Evolutionary conservation across 2,329 filamentous ascomycete genomes (phyloP), one percentile per base, ranked within the genome.

Genomic region (Magnaporthiopsis incrustans): DNA sequence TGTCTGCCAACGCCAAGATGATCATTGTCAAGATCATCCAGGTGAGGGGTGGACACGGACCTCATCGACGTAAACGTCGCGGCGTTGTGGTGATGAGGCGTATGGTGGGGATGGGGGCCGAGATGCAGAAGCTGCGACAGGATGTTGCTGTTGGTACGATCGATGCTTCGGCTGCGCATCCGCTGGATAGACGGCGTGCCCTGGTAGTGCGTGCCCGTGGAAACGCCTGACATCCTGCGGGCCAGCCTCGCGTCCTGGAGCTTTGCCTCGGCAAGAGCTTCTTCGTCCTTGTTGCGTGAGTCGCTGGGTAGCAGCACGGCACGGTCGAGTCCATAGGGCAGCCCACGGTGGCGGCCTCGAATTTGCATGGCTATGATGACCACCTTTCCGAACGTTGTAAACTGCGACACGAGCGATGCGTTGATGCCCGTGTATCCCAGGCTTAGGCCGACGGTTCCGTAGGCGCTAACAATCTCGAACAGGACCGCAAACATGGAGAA

Each of bases 391-490:
- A 96, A 76, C 0, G 88, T 82, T 15, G 82, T 85, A 74, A 99
- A 97, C 69, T 97, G 86, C 0, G 85, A 89, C 38, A 86, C 92
- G 68, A 99, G 92, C 0, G 90, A 92, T 0, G 92, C 84, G 74
- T 97, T 90, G 73, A 87, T 81, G 26, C 77, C 79, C 0, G 89
- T 82, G 67, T 94, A 97, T 7, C 95, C 95, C 22, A 99, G 82
- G 61, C 89, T 94, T 65, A 99, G 78, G 0, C 95, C 95, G 32
- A 99, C 95, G 1, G 95, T 99, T 67, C 95, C 96, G 71, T 97
- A 97, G 1, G 92, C 92, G 64, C 90, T 94, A 66, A 97, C 87
- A 60, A 96, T 86, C 73, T 97, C 92, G 70, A 97, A 97, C 3
- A 97, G 81, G 7, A 88, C 79, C 8, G 82, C 78, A 73, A 91